phyloP scores from a whole-genome alignment of 805 yeast genomes.

The Lipomyces starkeyi region DNA sequence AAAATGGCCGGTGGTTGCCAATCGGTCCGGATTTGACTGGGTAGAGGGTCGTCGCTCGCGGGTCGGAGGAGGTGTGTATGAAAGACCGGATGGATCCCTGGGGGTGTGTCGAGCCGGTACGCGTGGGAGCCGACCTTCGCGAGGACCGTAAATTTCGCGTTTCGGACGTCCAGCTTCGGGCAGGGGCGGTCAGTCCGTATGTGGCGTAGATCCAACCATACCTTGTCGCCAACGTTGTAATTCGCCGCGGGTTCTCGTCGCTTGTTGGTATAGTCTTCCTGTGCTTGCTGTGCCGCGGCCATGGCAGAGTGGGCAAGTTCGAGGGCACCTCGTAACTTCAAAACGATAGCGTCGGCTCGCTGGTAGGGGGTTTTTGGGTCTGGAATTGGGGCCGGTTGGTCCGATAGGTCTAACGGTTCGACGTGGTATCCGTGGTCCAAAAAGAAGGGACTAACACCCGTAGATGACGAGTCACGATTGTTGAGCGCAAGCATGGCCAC shows the following conservation, averaged over 20 bases:
- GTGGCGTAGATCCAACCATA: not conserved
- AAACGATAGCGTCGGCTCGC: not conserved
- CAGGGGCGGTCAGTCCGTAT: not conserved
- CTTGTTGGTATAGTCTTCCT: not conserved
- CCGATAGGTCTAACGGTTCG: not conserved
- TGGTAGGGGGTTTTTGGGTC: not conserved
- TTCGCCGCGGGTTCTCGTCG: not conserved
- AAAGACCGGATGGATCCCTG: conserved; percentile 1
- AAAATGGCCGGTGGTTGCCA: not conserved
- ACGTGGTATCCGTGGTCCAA: not conserved
- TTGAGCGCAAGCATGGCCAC: not conserved
- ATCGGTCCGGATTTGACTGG: not conserved
- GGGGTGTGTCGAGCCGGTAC: not conserved
- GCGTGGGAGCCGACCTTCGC: conserved; percentile 1
- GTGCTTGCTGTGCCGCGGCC: not conserved
- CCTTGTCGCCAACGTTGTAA: not conserved
- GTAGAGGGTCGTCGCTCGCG: not conserved
- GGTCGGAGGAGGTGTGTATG: not conserved
- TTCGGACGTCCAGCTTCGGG: not conserved
- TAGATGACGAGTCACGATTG: not conserved
- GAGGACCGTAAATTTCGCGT: not conserved
- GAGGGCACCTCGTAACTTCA: not conserved
- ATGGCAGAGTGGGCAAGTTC: not conserved
- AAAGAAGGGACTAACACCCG: not conserved
- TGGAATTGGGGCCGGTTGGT: not conserved